Evolutionary conservation across 768 basidiomycete species (phyloP).

Genomic region (Boletellus emodensis): DNA sequence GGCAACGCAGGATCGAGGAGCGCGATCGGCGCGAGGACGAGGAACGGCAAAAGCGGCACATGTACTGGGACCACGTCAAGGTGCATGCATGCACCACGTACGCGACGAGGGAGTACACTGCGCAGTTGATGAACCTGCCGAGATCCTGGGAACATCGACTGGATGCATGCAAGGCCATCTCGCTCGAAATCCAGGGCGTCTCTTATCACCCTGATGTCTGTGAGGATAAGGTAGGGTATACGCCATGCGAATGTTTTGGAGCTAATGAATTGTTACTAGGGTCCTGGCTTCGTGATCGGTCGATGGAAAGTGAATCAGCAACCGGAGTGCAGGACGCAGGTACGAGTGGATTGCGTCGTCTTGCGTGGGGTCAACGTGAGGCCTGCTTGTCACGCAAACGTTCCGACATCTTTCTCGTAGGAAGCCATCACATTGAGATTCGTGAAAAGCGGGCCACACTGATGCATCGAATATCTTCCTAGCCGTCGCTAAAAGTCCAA

Average conservation of each 20-base stretch:
- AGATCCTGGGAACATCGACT: conserved; percentile 11
- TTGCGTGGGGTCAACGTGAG: no score
- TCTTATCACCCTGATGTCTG: conserved; percentile 17
- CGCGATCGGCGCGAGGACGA: no score
- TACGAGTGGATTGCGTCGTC: no score
- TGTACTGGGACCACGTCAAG: conserved; percentile 21
- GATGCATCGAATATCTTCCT: no score
- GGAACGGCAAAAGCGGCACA: conserved; percentile 20
- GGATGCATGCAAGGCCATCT: conserved; percentile 20
- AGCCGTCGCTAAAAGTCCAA: no score
- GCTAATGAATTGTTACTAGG: conserved; percentile 1
- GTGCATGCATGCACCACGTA: conserved; percentile 24
- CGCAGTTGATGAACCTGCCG: conserved; percentile 29
- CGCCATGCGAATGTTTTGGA: no score
- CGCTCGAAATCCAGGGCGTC: conserved; percentile 21
- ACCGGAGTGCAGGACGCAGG: conserved; percentile 21
- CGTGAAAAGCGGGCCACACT: no score
- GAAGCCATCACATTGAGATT: no score
- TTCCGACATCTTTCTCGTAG: no score
- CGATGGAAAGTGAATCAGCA: conserved; percentile 23
- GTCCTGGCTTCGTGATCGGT: conserved; percentile 21
- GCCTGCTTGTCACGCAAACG: no score
- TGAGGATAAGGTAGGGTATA: conserved; percentile 17
- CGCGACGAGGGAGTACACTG: conserved; percentile 28
- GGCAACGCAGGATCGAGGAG: no score